phyloP scores from a whole-genome alignment of 2,329 filamentous ascomycete genomes.

The Xylariaceae sp. region DNA sequence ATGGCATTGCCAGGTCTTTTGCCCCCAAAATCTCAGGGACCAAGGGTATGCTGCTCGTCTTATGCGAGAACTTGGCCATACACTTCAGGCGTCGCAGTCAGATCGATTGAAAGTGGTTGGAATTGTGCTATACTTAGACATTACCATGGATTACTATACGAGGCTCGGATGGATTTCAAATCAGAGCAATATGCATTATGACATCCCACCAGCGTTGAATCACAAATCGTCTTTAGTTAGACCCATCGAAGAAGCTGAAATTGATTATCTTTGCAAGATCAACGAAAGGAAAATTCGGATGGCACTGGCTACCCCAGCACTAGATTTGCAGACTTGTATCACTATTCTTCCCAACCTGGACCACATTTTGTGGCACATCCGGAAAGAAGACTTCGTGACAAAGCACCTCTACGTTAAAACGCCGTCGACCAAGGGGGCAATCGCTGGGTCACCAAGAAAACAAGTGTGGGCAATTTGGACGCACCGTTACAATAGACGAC shows the following conservation, averaged over 20 bases:
- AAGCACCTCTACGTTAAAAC: constrained; percentile 21
- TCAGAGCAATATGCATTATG: constrained; percentile 23
- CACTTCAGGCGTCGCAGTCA: too few species aligned
- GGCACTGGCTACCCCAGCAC: constrained; percentile 11
- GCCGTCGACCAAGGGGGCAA: constrained; percentile 21
- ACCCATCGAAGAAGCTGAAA: not conserved
- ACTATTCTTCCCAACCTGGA: constrained; percentile 26
- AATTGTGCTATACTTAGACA: constrained; percentile 30
- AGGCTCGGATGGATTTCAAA: constrained; percentile 26
- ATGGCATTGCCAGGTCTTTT: constrained; percentile 12
- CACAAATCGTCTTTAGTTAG: not conserved
- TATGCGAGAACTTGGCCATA: constrained; percentile 29
- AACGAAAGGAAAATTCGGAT: constrained; percentile 18
- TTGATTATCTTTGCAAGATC: constrained; percentile 10
- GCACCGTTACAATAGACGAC: constrained; percentile 26
- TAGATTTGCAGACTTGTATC: constrained; percentile 9
- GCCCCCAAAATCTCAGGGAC: constrained; percentile 1
- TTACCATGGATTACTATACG: constrained; percentile 27
- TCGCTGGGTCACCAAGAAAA: constrained; percentile 18
- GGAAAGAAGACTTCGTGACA: constrained; percentile 30
- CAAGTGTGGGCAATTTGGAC: constrained; percentile 28
- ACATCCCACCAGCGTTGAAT: constrained; percentile 3
- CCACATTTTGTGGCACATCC: constrained; percentile 34
- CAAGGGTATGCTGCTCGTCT: constrained; percentile 26
- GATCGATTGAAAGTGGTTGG: too few species aligned